phyloP scores from a whole-genome alignment of 805 yeast species.

The Metschnikowia lunata region DNA sequence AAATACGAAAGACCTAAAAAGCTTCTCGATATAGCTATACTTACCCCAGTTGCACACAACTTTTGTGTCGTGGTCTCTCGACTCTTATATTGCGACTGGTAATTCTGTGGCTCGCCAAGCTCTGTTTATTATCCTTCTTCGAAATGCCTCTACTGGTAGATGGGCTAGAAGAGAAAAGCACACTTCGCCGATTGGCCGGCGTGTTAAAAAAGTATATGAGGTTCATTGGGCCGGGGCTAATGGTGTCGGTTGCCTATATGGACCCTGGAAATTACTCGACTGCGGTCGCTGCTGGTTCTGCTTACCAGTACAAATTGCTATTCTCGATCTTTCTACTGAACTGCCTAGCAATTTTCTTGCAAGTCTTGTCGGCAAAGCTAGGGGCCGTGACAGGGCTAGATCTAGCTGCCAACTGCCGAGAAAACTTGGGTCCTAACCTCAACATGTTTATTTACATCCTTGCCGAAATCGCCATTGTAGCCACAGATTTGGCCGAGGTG shows the following conservation, averaged over 20 bases:
- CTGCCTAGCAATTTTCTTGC: constrained; percentile 81
- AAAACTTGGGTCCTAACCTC: constrained; percentile 59
- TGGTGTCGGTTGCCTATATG: constrained; percentile 95
- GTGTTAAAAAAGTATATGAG: constrained; percentile 45
- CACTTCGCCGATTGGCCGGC: constrained; percentile 8
- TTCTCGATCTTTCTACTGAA: constrained; percentile 79
- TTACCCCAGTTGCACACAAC: no score
- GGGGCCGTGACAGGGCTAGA: constrained; percentile 95
- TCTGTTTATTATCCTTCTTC: no score
- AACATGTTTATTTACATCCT: constrained; percentile 63
- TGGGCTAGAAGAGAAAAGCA: background rate
- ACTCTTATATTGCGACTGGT: no score
- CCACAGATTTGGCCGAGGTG: constrained; percentile 95
- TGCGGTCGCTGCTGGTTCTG: constrained; percentile 91
- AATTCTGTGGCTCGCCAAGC: no score
- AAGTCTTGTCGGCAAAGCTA: constrained; percentile 75
- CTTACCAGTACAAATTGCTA: constrained; percentile 71
- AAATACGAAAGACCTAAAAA: no score
- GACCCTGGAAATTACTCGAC: constrained; percentile 98
- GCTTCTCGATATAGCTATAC: no score
- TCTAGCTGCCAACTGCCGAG: constrained; percentile 80
- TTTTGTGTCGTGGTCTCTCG: no score
- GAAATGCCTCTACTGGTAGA: constrained; percentile 4
- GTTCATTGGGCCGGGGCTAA: constrained; percentile 91
- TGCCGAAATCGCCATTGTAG: constrained; percentile 88